A percentile compares a stretch with the other conserved stretches of the same genome.
Conservation (phyloP, 768 basidiomycete species). For the Kondoa malvinella region DNA sequence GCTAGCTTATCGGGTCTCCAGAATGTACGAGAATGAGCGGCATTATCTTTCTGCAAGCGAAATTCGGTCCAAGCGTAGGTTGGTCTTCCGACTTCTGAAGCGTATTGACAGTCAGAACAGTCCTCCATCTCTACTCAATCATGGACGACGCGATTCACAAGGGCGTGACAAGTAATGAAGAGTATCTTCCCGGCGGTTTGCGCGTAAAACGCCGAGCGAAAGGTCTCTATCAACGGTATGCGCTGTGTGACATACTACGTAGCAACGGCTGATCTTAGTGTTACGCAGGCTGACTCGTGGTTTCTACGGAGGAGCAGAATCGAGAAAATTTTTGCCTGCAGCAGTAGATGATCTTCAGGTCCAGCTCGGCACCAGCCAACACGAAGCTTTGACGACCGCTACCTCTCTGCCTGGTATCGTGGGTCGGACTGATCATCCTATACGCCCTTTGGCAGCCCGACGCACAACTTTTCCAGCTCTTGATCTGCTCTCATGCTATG, state of each 20-base stretch:
- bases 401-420: background rate
- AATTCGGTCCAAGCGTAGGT: slow-evolving; percentile 16
- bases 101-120: background rate
- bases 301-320: slow-evolving; percentile 19
- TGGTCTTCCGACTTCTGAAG: slow-evolving; percentile 16
- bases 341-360: too few relatives aligned
- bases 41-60: slow-evolving; percentile 17
- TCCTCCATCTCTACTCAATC: slow-evolving; percentile 32
- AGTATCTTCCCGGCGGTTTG: slow-evolving; percentile 71
- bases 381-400: background rate
- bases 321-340: background rate
- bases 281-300: slow-evolving; percentile 14
- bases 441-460: slow-evolving; percentile 28
- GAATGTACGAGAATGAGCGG: slow-evolving; percentile 74
- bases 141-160: slow-evolving; percentile 82
- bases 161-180: slow-evolving; percentile 64
- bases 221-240: slow-evolving; percentile 50
- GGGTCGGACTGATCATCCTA: slow-evolving; percentile 16
- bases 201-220: slow-evolving; percentile 66
- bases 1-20: background rate
- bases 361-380: background rate
- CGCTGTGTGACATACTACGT: slow-evolving; percentile 67
- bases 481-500: slow-evolving; percentile 84
- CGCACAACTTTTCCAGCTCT: slow-evolving; percentile 79
- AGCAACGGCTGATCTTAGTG: background rate